These are phyloP conservation scores for Wickerhamomyces canadensis DNA, from an alignment of 805 yeast species.

Conservation along the genomic window DNA sequence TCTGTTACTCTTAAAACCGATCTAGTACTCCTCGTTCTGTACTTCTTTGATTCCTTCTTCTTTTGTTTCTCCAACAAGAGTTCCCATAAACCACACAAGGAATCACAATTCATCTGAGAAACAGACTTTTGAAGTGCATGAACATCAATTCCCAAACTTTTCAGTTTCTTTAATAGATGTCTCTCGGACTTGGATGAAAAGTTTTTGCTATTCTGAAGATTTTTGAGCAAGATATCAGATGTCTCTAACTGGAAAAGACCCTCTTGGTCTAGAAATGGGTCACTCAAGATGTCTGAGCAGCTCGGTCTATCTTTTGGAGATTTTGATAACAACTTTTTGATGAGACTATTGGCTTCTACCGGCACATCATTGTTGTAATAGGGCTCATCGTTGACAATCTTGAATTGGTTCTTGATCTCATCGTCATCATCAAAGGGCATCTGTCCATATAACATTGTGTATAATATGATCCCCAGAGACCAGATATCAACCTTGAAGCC, in stretches of 20 bases:
- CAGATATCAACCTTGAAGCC: slow-evolving; percentile 85
- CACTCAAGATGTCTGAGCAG: slow-evolving; percentile 42
- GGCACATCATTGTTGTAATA: slow-evolving; percentile 42
- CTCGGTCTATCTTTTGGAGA: slow-evolving; percentile 61
- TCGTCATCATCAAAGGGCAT: slow-evolving; percentile 91
- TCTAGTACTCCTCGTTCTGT: slow-evolving; percentile 30
- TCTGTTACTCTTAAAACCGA: slow-evolving; percentile 27
- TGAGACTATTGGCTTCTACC: slow-evolving; percentile 43
- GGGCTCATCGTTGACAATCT: slow-evolving; percentile 66
- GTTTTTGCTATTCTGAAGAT: slow-evolving; percentile 33
- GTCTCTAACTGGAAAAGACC: slow-evolving; percentile 38
- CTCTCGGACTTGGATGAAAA: slow-evolving; percentile 61
- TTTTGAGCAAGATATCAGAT: slow-evolving; percentile 31
- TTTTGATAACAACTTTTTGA: slow-evolving; percentile 55
- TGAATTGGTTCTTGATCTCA: slow-evolving; percentile 51
- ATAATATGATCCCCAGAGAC: slow-evolving; percentile 87
- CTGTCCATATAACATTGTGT: slow-evolving; percentile 76
- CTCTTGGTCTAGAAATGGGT: slow-evolving; percentile 44
- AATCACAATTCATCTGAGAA: slow-evolving; percentile 54
- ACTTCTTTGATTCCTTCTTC: slow-evolving; percentile 25
- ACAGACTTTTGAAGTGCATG: slow-evolving; percentile 56
- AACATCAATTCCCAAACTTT: slow-evolving; percentile 57
- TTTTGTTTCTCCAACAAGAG: slow-evolving; percentile 48
- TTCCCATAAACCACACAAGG: slow-evolving; percentile 72
- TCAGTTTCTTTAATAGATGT: slow-evolving; percentile 51